phyloP scores from a whole-genome alignment of 202 grass and related monocot species.

The Digitaria exilis region DNA sequence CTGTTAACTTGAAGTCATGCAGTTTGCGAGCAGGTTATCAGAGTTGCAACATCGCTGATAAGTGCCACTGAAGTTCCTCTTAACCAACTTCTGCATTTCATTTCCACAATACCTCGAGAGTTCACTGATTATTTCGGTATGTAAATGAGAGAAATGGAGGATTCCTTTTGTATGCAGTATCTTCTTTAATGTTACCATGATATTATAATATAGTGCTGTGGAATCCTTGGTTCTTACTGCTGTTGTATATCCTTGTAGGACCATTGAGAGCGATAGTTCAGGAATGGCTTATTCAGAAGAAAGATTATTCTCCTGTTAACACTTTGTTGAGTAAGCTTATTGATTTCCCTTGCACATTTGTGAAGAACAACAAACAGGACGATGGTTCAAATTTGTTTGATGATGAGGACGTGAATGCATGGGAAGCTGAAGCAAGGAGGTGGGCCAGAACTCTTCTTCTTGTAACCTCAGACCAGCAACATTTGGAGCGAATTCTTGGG shows the following conservation, averaged over 20 bases:
- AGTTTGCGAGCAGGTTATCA: conserved; percentile 91
- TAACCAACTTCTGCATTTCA: conserved; percentile 80
- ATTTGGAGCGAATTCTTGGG: conserved; percentile 61
- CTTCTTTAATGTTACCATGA: conserved; percentile 11
- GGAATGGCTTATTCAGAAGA: conserved; percentile 69
- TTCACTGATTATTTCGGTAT: conserved; percentile 84
- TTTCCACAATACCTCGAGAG: conserved; percentile 88
- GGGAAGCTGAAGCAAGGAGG: conserved; percentile 87
- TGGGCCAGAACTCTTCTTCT: conserved; percentile 88
- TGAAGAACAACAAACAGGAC: conserved; percentile 46
- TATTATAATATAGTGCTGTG: background rate
- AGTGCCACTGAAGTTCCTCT: conserved; percentile 66
- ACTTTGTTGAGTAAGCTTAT: conserved; percentile 71
- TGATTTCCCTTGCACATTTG: conserved; percentile 71
- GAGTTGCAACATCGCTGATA: conserved; percentile 75
- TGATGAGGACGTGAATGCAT: conserved; percentile 82
- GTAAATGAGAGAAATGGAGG: conserved; percentile 6
- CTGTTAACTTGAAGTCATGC: conserved; percentile 43
- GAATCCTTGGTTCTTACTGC: conserved; percentile 1
- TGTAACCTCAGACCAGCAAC: conserved; percentile 65
- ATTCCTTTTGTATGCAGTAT: conserved; percentile 35
- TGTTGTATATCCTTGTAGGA: conserved; percentile 53
- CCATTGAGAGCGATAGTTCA: conserved; percentile 65
- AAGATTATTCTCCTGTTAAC: conserved; percentile 47
- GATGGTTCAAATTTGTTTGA: conserved; percentile 64